Conservation (phyloP, 768 basidiomycete species). For the Chalciporus chontae region DNA sequence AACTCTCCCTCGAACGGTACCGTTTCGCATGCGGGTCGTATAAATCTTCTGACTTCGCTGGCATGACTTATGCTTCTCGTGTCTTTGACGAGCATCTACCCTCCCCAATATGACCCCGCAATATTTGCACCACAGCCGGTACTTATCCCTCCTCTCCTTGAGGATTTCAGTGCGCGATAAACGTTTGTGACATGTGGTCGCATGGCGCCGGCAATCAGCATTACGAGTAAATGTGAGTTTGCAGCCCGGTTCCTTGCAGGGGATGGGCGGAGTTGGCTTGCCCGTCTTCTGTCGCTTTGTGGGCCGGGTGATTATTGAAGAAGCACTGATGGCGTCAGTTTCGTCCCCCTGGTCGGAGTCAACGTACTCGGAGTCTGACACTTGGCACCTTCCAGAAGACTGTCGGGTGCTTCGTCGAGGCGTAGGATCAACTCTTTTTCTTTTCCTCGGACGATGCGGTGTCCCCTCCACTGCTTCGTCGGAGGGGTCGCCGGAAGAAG, state of each 20-base stretch:
- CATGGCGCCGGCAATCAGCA: slow-evolving; percentile 2
- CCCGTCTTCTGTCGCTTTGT: neutral
- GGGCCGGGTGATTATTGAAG: neutral
- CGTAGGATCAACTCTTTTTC: neutral
- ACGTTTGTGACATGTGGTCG: neutral
- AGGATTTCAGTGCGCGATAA: neutral
- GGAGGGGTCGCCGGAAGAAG: neutral
- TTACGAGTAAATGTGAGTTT: neutral
- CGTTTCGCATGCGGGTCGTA: slow-evolving; percentile 1
- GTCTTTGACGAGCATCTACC: slow-evolving; percentile 4
- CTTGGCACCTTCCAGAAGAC: neutral
- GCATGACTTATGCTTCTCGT: slow-evolving; percentile 1
- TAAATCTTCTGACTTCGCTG: neutral
- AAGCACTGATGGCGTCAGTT: neutral
- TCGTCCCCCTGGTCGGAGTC: neutral
- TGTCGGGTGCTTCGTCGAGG: neutral
- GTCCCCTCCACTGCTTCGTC: neutral
- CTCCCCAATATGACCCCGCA: slow-evolving; percentile 1
- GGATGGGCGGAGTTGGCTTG: neutral
- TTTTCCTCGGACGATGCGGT: neutral
- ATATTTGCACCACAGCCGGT: slow-evolving; percentile 3
- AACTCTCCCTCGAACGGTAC: neutral
- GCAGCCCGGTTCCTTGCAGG: neutral
- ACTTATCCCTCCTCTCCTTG: neutral
- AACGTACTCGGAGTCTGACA: neutral